A percentile compares a stretch with the other conserved stretches of the same genome.
Conservation (phyloP, 2,329 filamentous ascomycete species). For the Rosellinia necatrix region DNA sequence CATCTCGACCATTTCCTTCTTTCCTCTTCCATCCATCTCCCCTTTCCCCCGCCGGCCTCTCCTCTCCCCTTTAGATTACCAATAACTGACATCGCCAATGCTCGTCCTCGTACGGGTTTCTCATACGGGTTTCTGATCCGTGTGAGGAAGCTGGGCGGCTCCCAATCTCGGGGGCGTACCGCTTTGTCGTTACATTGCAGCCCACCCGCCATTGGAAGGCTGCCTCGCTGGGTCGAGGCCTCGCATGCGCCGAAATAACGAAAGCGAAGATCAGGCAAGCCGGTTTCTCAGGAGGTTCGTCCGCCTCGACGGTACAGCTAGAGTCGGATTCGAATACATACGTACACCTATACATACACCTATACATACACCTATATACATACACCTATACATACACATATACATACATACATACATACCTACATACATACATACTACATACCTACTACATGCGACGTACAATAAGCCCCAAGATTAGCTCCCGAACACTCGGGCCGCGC, state of each 20-base stretch:
- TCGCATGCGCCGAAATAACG: no score
- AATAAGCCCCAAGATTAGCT: slow-evolving; percentile 5
- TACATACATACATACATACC: no score
- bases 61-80: neutral
- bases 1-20: neutral
- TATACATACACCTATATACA: no score
- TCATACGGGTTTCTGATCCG: slow-evolving; percentile 21
- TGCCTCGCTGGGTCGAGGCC: no score
- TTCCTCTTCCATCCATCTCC: neutral
- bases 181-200: slow-evolving; percentile 8
- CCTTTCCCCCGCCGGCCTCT: neutral
- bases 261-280: slow-evolving; percentile 2
- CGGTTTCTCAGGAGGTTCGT: neutral
- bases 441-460: no score
- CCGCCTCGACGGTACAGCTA: neutral
- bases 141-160: slow-evolving; percentile 5
- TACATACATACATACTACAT: no score
- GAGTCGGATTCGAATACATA: slow-evolving; percentile 1
- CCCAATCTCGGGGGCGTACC: slow-evolving; percentile 6
- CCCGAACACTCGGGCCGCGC: slow-evolving; percentile 17
- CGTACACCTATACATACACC: no score
- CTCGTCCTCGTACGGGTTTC: neutral
- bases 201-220: neutral
- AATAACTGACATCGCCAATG: neutral
- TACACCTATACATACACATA: no score